phyloP scores from a whole-genome alignment of 169 alveolate species.

The Plasmodium relictum region DNA sequence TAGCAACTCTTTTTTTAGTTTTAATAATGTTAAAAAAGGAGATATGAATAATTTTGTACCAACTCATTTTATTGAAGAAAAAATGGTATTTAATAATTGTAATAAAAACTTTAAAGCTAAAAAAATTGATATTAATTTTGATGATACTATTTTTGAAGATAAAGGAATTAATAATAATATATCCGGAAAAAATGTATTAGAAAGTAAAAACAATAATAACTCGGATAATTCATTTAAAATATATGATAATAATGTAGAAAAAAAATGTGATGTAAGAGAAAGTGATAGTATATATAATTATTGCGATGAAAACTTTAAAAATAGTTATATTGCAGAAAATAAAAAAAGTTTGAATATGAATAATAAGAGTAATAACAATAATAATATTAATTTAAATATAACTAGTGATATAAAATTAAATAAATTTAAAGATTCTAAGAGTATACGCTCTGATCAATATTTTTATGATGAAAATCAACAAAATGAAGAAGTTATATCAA shows the following conservation, averaged over 20 bases:
- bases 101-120: conserved; percentile 75
- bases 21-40: not conserved
- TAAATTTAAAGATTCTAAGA: conserved; percentile 81
- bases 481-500: conserved; percentile 40
- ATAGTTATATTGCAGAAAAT: not conserved
- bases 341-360: not conserved
- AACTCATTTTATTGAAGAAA: conserved; percentile 59
- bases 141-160: conserved; percentile 45
- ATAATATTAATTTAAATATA: conserved; percentile 13
- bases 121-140: conserved; percentile 74
- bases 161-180: conserved; percentile 13
- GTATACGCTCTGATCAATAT: conserved; percentile 84
- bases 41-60: conserved; percentile 11
- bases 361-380: conserved; percentile 5
- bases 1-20: conserved; percentile 4
- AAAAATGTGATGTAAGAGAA: not conserved
- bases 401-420: conserved; percentile 75
- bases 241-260: conserved; percentile 17
- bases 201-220: not conserved
- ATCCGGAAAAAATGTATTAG: not conserved
- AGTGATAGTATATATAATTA: not conserved
- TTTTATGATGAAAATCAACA: conserved; percentile 79
- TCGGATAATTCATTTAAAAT: conserved; percentile 29
- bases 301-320: conserved; percentile 5
- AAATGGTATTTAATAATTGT: conserved; percentile 29